Evolutionary conservation across 805 yeast genomes (phyloP).

Genomic region (Peterozyma xylosa): DNA sequence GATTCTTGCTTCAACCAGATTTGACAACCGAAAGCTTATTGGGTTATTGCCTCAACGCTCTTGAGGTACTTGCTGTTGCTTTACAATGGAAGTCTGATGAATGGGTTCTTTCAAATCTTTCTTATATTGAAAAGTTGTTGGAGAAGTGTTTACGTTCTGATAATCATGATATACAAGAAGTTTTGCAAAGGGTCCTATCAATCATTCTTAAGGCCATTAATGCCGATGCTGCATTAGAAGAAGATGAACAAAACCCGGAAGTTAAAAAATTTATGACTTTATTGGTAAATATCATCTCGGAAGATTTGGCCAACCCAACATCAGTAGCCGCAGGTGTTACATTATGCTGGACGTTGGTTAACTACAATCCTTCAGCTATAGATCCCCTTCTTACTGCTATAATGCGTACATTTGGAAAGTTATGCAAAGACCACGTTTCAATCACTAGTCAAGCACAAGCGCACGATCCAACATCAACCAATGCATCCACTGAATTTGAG

Average conservation of each 20-base stretch:
- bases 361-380: slow-evolving; percentile 62
- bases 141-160: slow-evolving; percentile 79
- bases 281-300: slow-evolving; percentile 63
- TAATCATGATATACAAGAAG: slow-evolving; percentile 82
- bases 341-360: slow-evolving; percentile 72
- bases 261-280: slow-evolving; percentile 54
- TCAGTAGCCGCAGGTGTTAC: slow-evolving; percentile 86
- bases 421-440: slow-evolving; percentile 80
- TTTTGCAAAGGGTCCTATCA: slow-evolving; percentile 67
- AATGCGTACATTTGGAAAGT: slow-evolving; percentile 82
- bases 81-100: slow-evolving; percentile 66
- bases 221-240: slow-evolving; percentile 28
- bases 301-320: slow-evolving; percentile 63
- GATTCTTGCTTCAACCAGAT: slow-evolving; percentile 75
- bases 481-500: slow-evolving; percentile 47
- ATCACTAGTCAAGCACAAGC: slow-evolving; percentile 16
- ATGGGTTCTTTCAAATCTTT: slow-evolving; percentile 74
- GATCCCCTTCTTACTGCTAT: slow-evolving; percentile 70
- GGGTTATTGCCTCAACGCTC: slow-evolving; percentile 81
- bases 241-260: slow-evolving; percentile 50
- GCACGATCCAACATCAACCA: slow-evolving; percentile 8
- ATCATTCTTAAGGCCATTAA: slow-evolving; percentile 62
- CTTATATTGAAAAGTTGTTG: slow-evolving; percentile 61
- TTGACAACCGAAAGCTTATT: slow-evolving; percentile 58
- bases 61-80: slow-evolving; percentile 81